Conservation (phyloP, 139 green algal species). For the Medakamo hakoo region DNA sequence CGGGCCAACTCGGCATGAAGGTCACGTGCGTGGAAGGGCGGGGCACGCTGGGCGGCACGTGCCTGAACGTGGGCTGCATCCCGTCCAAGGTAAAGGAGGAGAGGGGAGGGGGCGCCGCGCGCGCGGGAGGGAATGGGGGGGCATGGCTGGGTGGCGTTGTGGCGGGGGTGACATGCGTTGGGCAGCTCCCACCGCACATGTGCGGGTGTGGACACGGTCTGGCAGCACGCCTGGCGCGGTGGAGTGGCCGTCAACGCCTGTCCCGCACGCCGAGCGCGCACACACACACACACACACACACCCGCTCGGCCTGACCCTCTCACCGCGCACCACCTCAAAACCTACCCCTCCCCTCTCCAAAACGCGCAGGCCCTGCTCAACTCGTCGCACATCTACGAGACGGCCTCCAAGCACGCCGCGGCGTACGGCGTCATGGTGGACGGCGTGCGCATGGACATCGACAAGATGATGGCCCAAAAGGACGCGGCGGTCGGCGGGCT, state of each 20-base stretch:
- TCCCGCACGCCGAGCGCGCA: too few species aligned
- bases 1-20: slow-evolving; percentile 87
- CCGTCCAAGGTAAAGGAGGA: slow-evolving; percentile 66
- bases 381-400: slow-evolving; percentile 83
- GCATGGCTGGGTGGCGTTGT: too few species aligned
- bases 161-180: neutral
- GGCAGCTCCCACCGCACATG: neutral
- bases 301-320: too few species aligned
- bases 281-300: too few species aligned
- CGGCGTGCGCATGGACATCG: slow-evolving; percentile 50
- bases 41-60: slow-evolving; percentile 84
- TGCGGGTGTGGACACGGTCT: too few species aligned
- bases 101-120: too few species aligned
- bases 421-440: slow-evolving; percentile 51
- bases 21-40: slow-evolving; percentile 88
- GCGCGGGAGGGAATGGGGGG: too few species aligned
- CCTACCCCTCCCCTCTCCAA: too few species aligned
- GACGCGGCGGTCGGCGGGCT: slow-evolving; percentile 68
- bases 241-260: too few species aligned
- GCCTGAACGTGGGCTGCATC: slow-evolving; percentile 98
- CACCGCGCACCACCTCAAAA: too few species aligned
- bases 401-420: slow-evolving; percentile 71
- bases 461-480: slow-evolving; percentile 91
- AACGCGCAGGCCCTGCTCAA: slow-evolving; percentile 75
- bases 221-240: too few species aligned